These are phyloP conservation scores for Sugiyamaella valdiviana DNA, from an alignment of 805 yeast species.

Conservation along the genomic window DNA sequence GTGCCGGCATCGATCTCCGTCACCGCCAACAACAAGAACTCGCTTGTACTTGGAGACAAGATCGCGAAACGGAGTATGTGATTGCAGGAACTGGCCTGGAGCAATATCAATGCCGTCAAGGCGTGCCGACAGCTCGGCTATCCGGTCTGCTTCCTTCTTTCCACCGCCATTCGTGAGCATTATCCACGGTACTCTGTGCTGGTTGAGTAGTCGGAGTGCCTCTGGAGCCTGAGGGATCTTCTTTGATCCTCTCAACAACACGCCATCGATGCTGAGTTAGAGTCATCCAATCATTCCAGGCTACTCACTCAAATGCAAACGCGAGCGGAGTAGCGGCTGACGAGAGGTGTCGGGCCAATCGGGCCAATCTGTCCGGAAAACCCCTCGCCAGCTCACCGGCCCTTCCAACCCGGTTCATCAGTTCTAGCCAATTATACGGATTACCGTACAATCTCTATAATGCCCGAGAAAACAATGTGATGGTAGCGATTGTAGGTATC, in stretches of 20 bases:
- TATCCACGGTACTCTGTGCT: constrained; percentile 64
- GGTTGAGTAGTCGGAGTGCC: constrained; percentile 50
- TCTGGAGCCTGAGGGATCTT: constrained; percentile 60
- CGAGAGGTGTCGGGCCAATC: background rate
- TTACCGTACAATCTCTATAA: too few species aligned
- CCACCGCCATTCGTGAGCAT: constrained; percentile 92
- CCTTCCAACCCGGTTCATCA: too few species aligned
- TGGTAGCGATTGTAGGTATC: too few species aligned
- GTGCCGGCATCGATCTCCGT: constrained; percentile 55
- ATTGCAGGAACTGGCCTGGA: constrained; percentile 66
- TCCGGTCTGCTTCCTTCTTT: constrained; percentile 54
- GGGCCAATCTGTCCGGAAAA: background rate
- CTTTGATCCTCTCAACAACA: constrained; percentile 63
- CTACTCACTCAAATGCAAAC: constrained; percentile 25
- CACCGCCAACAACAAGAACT: constrained; percentile 83
- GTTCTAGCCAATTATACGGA: too few species aligned
- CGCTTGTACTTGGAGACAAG: constrained; percentile 48
- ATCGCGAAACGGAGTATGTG: constrained; percentile 79
- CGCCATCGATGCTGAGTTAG: constrained; percentile 65
- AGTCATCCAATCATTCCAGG: background rate
- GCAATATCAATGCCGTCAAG: constrained; percentile 41
- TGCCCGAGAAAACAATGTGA: too few species aligned
- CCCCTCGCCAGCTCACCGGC: too few species aligned
- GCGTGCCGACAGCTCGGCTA: constrained; percentile 42
- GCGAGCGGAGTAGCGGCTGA: constrained; percentile 9